Evolutionary conservation across 371 early-diverging fungal species (phyloP), one percentile per base, ranked within the genome.

Genomic region (Circinella minor): DNA sequence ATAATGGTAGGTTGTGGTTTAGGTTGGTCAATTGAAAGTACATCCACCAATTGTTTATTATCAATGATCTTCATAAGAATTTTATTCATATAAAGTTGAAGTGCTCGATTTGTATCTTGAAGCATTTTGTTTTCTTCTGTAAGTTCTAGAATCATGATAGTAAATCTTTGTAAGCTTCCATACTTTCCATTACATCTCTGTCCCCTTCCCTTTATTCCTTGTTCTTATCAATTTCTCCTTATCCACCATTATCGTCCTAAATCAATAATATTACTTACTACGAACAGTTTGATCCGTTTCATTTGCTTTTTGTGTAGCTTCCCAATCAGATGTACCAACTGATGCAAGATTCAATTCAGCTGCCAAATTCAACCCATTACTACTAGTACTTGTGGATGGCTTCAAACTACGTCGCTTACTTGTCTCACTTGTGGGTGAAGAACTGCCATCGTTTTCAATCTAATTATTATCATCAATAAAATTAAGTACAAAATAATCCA

Each of bases 311-410:
- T 77, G 77, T 18, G 46, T 71, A 20, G 55, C 66, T 68, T 71
- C 75, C 71, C 71, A 71, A 65, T 67, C 68, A 18, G 71, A 38
- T 8, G 71, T 71, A 39, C 71, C 75, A 18, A 71, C 68, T 36
- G 79, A 76, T 17, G 84, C 89, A 64, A 81, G 81, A 64, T 80
- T 81, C 20, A 91, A 78, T 70, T 91, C 92, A 36, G 90, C 86
- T 4, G 90, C 89, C 57, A 91, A 71, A 65, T 86, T 88, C 67
- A 87, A 49, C 36, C 75, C 76, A 20, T 65, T 68, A 61, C 65
- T 74, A 36, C 72, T 72, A 14, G 66, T 74, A 37, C 69, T 71
- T 47, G 59, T 69, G 8, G 72, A 71, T 47, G 71, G 70, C 46
- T 71, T 70, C 36, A 71, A 59, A 20, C 71, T 69, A 39, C 75